These are phyloP conservation scores for Xylariaceae sp. DNA, from an alignment of 2,329 filamentous ascomycete species.

Conservation along the genomic window DNA sequence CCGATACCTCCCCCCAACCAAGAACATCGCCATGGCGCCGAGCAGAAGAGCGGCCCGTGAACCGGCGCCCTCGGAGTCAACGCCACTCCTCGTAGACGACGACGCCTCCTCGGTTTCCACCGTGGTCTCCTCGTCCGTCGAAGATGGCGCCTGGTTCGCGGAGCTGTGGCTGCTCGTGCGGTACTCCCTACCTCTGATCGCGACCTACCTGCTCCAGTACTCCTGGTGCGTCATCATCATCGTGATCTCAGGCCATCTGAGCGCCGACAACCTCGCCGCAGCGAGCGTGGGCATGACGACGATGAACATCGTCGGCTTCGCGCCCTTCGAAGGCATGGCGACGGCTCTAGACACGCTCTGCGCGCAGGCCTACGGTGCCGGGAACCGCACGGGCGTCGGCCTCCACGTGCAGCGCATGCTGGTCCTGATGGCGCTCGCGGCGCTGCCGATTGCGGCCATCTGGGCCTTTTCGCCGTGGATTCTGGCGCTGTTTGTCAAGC, in stretches of 20 bases:
- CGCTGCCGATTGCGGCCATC: constrained; percentile 43
- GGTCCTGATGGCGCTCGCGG: constrained; percentile 42
- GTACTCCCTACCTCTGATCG: constrained; percentile 45
- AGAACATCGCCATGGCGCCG: neutral
- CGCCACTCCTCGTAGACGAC: constrained; percentile 17
- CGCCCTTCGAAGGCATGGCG: constrained; percentile 47
- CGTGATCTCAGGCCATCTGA: constrained; percentile 47
- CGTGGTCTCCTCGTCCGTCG: constrained; percentile 3
- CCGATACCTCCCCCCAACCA: neutral
- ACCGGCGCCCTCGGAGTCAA: constrained; percentile 17
- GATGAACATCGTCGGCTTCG: constrained; percentile 48
- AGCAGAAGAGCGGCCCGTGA: neutral
- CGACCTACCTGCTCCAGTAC: constrained; percentile 52
- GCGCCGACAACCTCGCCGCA: constrained; percentile 47
- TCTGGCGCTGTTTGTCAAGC: constrained; percentile 41
- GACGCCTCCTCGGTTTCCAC: constrained; percentile 12
- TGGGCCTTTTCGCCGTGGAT: constrained; percentile 47
- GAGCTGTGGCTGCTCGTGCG: constrained; percentile 30
- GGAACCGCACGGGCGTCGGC: constrained; percentile 43
- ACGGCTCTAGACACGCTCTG: constrained; percentile 48
- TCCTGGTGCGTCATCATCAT: constrained; percentile 48
- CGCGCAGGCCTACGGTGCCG: constrained; percentile 47
- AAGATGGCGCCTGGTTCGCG: constrained; percentile 15
- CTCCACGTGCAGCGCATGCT: constrained; percentile 50
- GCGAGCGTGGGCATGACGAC: constrained; percentile 49